These are phyloP conservation scores for Liquidambar formosana DNA, from an alignment of 164 flowering plant genomes.

Conservation along the genomic window DNA sequence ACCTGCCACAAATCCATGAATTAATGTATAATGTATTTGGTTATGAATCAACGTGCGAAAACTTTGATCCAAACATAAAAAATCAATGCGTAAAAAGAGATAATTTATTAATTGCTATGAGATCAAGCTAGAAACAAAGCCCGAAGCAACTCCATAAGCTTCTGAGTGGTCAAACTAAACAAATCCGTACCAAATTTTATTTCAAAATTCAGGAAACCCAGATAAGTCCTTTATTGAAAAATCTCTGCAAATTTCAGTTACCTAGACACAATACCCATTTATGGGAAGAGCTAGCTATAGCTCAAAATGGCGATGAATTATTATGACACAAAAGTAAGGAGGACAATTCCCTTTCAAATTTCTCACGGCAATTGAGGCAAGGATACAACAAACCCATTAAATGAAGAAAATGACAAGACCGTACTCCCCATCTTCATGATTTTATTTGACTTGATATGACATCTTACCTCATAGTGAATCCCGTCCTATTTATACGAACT, in stretches of 20 bases:
- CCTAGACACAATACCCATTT: neutral
- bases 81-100: neutral
- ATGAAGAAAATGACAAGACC: slow-evolving; percentile 31
- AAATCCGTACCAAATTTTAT: slow-evolving; percentile 16
- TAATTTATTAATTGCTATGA: too few relatives aligned
- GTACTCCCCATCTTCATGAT: slow-evolving; percentile 19
- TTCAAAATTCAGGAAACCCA: neutral
- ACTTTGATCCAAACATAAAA: too few relatives aligned
- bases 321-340: neutral
- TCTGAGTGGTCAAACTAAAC: slow-evolving; percentile 37
- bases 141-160: slow-evolving; percentile 11
- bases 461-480: slow-evolving; percentile 21
- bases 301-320: neutral
- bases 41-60: neutral
- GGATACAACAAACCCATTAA: slow-evolving; percentile 11
- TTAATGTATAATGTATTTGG: neutral
- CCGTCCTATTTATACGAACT: neutral
- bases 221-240: neutral
- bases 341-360: neutral
- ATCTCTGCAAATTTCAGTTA: neutral
- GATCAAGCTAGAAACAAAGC: neutral
- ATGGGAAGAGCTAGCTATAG: neutral
- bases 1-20: slow-evolving; percentile 59
- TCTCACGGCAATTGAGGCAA: neutral
- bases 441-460: slow-evolving; percentile 27